Base-by-base conservation (phyloP, 2,329 filamentous ascomycete genomes). In the Zymoseptoria ardabiliae region DNA sequence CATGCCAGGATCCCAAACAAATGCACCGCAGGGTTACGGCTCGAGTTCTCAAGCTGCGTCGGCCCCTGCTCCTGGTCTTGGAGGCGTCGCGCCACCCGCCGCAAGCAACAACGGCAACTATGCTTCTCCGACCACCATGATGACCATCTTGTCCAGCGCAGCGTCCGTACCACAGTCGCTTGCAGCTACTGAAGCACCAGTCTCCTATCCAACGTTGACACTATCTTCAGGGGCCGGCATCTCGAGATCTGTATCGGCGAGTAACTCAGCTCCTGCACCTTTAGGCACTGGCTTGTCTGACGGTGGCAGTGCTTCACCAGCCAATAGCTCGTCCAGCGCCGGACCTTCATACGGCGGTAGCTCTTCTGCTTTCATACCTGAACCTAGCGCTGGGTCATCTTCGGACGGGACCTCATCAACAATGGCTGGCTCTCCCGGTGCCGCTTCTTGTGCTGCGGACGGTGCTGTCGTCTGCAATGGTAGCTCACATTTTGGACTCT, bases 381-480 rank as follows among this genome's bases (percentile, higher is more conserved):
- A 17, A 4, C 5, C 35, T 17, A 13, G 35, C 35, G 6, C 35
- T 45, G 35, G 11, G 17, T 45, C 35, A 45, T 45, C 35, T 2
- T 54, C 53, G 25, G 75, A 78, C 55, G 60, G 63, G 52, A 13
- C 57, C 41, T 55, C 62, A 77, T 76, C 25, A 28, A 1, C 8
- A 9, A 8, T 8, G 25, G 62, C 60, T 13, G 60, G 54, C 21
- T 56, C 51, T 22, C 53, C 53, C 28, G 75, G 78, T 55, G 60
- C 64, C 54, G 13, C 57, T 48, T 56, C 62, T 23, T 76, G 75
- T 66, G 66, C 71, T 28, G 63, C 64, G n/a, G 69, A 76, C 48
- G 76, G 75, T 55, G 71, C 71, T 0, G 22, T 74, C 0, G 62
- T 71, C 58, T 79, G 77, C 71, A 76, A 76, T 54, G 73, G 75